Evolutionary conservation across 495 filamentous ascomycete genomes (phyloP), one percentile per base, ranked within the genome.

Genomic region (Aspergillus cavernicola): DNA sequence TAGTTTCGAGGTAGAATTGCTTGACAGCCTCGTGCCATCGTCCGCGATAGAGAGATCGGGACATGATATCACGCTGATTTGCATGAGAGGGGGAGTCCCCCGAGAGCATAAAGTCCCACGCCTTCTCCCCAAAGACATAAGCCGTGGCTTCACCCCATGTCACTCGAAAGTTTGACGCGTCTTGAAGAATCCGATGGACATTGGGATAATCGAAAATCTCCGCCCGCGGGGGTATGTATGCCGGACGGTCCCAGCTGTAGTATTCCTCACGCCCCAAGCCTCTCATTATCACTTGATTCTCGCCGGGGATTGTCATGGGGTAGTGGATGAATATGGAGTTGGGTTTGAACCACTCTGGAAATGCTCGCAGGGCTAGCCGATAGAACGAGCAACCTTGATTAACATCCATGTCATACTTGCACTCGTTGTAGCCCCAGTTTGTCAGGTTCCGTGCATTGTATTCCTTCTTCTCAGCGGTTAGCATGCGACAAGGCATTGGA

Each of bases 351-450:
- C 85, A 82, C 55, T 85, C 79, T 1, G 90, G 90, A 75, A 95
- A 90, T 1, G 89, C 85, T 18, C 86, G 78, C 44, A 85, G 69
- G 40, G 88, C 84, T 43, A 95, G 74, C 72, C 90, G 92, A 72
- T 91, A 92, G 65, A 91, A 83, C 3, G 92, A 85, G 56, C 85
- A 88, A n/a, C 89, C 89, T 58, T 91, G 81, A 58, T 90, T 82
- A 56, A 90, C 70, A 56, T 84, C 87, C 15, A 77, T 64, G 64
- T 89, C 84, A 45, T 84, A 87, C 19, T 85, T 79, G 11, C 77
- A 79, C 64, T 89, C 85, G 52, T 81, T 82, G 69, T 81, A 87
- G 56, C 82, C 83, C 82, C 82, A 85, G 67, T 88, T 92, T 20
- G 92, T 97, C 37, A 96, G 74, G 56, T 84, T 84, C 12, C 79